Base-by-base conservation (phyloP, 1,139 yeast genomes). In the Blastobotrys indianensis region DNA sequence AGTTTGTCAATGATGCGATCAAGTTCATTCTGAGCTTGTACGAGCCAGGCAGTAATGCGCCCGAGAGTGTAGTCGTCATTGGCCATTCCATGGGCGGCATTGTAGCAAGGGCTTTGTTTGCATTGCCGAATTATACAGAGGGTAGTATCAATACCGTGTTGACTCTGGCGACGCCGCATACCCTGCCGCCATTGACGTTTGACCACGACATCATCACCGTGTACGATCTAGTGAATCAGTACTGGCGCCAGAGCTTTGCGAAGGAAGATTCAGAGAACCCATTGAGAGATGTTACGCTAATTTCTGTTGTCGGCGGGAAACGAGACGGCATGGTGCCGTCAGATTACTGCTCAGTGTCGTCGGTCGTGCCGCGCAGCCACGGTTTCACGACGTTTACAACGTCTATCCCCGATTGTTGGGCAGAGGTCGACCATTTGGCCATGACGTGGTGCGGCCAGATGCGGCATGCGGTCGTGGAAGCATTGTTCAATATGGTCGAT, bases 61-160 rank as follows among this genome's bases (percentile, higher is more conserved):
- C 95, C 0, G 67, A 68, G 31, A 82, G 95, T 0, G 95, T 94
- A 4, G 77, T 90, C 0, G 61, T 94, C 0, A 61, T 94, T 3
- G 97, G 88, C 1, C 99, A 94, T 67, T 92, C 98, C 1, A 90
- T 90, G 97, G 97, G 97, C 32, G 97, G 97, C 2, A 78, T 90
- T 13, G 97, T 90, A 1, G 83, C 95, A 3, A 70, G 97, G 49
- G 80, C 85, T 1, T 77, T 87, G 79, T 70, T 85, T 11, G 80
- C 92, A 0, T 66, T 92, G 48, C 86, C 90, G 1, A 88, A 87
- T 58, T 90, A 87, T 61, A 59, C 70, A 1, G 76, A 76, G 1
- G 77, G 74, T 13, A 82, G 95, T 1, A 77, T 94, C 13, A 87
- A 87, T 58, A 83, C 97, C 0, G 85, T 92, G 12, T 56, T 92